Conservation (phyloP, 306 rosid species). For the Delonix regia region DNA sequence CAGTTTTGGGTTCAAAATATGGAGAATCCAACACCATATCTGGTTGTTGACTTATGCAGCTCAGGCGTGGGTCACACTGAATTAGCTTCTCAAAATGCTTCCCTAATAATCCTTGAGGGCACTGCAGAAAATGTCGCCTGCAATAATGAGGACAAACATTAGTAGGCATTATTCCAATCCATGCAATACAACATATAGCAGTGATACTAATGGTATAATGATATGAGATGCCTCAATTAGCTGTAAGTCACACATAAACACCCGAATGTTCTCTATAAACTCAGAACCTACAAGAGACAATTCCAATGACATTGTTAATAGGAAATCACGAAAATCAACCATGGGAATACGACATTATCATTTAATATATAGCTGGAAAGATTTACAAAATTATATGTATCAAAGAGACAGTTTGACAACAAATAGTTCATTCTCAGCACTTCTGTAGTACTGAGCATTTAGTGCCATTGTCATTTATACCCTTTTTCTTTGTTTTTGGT, state of each 20-base stretch:
- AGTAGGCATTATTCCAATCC: not conserved
- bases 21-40: constrained; percentile 71
- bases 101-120: constrained; percentile 66
- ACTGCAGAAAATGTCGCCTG: constrained; percentile 75
- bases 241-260: not conserved
- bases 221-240: not conserved
- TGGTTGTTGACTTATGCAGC: constrained; percentile 65
- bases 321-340: not conserved
- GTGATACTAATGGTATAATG: not conserved
- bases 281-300: not conserved
- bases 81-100: constrained; percentile 85
- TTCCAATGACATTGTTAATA: not conserved
- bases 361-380: not conserved
- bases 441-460: not conserved
- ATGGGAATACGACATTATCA: not conserved
- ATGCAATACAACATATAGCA: not conserved
- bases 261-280: not conserved
- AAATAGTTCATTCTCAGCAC: not conserved
- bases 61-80: constrained; percentile 86
- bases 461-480: not conserved
- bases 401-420: not conserved
- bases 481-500: not conserved
- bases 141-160: constrained; percentile 26
- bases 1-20: constrained; percentile 61
- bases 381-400: not conserved